These are phyloP conservation scores for Kodamaea jinghongensis DNA, from an alignment of 805 yeast genomes.

Conservation along the genomic window DNA sequence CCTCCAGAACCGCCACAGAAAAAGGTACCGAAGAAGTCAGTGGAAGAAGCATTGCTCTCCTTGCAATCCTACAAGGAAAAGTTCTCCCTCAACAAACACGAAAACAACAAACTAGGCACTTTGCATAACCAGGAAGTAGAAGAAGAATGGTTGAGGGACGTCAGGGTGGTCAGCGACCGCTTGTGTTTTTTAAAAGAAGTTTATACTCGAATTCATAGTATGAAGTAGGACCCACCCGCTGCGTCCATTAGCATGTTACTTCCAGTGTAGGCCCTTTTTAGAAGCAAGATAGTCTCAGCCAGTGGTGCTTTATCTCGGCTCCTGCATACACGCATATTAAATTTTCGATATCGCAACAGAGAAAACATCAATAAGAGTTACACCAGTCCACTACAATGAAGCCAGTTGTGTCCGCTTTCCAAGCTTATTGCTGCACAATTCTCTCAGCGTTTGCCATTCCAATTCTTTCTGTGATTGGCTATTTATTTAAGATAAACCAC, in stretches of 20 bases:
- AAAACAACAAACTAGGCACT: conserved; percentile 1
- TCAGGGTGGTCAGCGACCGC: conserved; percentile 24
- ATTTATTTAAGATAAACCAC: conserved; percentile 73
- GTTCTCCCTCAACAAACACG: conserved; percentile 1
- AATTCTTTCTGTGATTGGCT: conserved; percentile 80
- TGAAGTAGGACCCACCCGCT: too few species aligned
- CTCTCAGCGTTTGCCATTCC: conserved; percentile 90
- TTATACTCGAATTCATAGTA: conserved; percentile 13
- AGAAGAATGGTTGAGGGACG: conserved; percentile 23
- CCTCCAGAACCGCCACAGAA: too few species aligned
- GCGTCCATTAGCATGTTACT: too few species aligned
- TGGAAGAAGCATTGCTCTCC: conserved; percentile 10
- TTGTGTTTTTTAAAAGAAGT: conserved; percentile 28
- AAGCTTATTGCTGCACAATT: conserved; percentile 95
- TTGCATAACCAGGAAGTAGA: conserved; percentile 13
- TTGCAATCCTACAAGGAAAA: conserved; percentile 9
- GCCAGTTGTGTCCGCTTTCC: conserved; percentile 55
- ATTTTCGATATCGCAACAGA: background rate
- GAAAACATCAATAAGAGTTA: conserved; percentile 1
- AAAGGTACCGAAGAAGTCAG: conserved; percentile 5
- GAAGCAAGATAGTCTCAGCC: too few species aligned
- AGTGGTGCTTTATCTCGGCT: too few species aligned
- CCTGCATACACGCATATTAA: too few species aligned
- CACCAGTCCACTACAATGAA: conserved; percentile 26
- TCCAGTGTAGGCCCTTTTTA: too few species aligned